Conservation (phyloP, 139 green algal species). For the Coelastrella sp. region DNA sequence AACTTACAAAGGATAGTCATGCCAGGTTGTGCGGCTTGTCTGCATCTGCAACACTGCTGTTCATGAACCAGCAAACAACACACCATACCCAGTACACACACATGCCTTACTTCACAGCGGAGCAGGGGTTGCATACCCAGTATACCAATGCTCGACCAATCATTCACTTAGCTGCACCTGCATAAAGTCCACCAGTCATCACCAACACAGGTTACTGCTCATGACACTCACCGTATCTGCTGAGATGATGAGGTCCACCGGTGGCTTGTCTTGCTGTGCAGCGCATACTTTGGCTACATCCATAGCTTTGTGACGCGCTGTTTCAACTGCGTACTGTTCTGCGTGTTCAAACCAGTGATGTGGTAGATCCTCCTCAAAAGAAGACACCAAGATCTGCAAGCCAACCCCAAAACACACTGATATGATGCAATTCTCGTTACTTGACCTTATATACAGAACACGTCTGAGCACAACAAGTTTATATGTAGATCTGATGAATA, state of each 20-base stretch:
- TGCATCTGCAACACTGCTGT: neutral
- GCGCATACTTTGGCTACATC: conserved; percentile 63
- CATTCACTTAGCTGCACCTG: no score
- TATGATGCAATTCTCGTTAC: neutral
- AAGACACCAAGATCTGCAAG: conserved; percentile 71
- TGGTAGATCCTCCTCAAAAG: conserved; percentile 85
- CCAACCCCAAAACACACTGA: neutral
- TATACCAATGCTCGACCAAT: no score
- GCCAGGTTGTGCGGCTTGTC: neutral
- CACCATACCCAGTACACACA: no score
- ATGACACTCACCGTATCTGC: conserved; percentile 80
- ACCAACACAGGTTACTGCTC: no score
- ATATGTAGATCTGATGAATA: no score
- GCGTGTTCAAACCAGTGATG: conserved; percentile 61
- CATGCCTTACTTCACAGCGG: no score
- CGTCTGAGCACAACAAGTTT: no score
- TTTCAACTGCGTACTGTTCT: conserved; percentile 79
- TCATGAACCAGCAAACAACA: no score
- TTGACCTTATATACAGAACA: no score
- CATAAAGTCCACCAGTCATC: neutral
- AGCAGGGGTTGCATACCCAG: no score
- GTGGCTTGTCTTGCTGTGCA: neutral
- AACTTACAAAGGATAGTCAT: no score
- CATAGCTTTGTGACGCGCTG: conserved; percentile 79
- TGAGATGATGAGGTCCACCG: conserved; percentile 76